These are phyloP conservation scores for Pyrenophora graminea DNA, from an alignment of 2,329 filamentous ascomycete species.

Conservation along the genomic window DNA sequence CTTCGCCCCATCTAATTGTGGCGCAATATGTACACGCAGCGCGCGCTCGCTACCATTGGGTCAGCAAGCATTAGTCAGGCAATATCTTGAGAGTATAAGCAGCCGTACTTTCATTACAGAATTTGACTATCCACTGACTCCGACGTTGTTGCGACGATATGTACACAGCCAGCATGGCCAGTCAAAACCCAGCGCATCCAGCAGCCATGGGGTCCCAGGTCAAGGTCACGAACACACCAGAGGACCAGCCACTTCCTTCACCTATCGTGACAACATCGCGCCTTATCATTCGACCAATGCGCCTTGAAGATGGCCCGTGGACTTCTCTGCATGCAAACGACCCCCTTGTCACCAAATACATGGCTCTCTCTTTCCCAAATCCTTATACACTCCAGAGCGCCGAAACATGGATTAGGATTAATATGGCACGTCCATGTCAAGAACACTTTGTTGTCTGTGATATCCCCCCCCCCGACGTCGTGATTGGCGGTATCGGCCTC, in stretches of 20 bases:
- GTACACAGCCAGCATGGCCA: conserved; percentile 18
- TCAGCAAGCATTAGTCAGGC: conserved; percentile 6
- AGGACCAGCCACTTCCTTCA: conserved; percentile 25
- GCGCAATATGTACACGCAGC: background rate
- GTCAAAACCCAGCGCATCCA: conserved; percentile 20
- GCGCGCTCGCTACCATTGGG: background rate
- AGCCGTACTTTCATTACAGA: background rate
- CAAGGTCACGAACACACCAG: background rate
- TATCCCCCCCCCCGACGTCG: conserved; percentile 8
- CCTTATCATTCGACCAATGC: conserved; percentile 39
- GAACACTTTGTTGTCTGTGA: conserved; percentile 28
- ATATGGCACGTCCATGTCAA: conserved; percentile 16
- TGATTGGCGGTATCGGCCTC: conserved; percentile 48
- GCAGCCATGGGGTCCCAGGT: conserved; percentile 15
- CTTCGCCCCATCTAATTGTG: background rate
- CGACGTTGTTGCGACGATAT: background rate
- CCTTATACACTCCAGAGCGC: conserved; percentile 46
- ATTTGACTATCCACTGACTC: background rate
- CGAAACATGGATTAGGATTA: conserved; percentile 43
- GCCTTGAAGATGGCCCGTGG: conserved; percentile 36
- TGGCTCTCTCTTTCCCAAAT: conserved; percentile 46
- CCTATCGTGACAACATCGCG: conserved; percentile 36
- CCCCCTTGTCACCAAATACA: conserved; percentile 39
- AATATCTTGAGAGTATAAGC: background rate
- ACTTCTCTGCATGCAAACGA: conserved; percentile 36